A percentile compares a stretch with the other conserved stretches of the same genome.
phyloP scores from a whole-genome alignment of 345 rosid species.

The Viola odorata region DNA sequence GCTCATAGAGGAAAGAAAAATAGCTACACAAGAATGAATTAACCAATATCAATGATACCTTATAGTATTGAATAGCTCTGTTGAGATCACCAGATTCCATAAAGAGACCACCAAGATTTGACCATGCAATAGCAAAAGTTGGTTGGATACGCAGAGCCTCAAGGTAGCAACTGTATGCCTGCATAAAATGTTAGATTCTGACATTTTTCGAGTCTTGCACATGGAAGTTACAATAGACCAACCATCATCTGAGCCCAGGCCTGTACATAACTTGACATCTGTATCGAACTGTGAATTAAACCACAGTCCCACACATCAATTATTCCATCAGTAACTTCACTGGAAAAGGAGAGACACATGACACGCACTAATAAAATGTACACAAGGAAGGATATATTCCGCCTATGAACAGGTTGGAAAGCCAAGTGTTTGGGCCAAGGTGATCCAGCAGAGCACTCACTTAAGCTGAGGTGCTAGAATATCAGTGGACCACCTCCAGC shows the following conservation, averaged over 20 bases:
- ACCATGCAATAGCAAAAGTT: constrained; percentile 98
- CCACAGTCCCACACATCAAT: constrained; percentile 66
- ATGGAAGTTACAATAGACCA: constrained; percentile 72
- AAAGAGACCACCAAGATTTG: constrained; percentile 96
- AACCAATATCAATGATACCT: constrained; percentile 41
- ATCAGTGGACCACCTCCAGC: not conserved
- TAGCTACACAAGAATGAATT: too few relatives aligned
- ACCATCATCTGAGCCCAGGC: constrained; percentile 74
- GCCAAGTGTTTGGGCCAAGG: constrained; percentile 20
- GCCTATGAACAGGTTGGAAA: constrained; percentile 9
- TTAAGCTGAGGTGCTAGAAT: constrained; percentile 10
- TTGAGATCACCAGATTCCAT: constrained; percentile 96
- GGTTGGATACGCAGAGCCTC: constrained; percentile 98
- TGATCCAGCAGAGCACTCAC: constrained; percentile 13
- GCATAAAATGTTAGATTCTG: constrained; percentile 76
- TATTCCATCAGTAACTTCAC: constrained; percentile 56
- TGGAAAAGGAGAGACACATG: constrained; percentile 30
- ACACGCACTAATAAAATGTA: constrained; percentile 6
- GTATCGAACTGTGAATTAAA: constrained; percentile 57
- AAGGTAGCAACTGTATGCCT: constrained; percentile 96
- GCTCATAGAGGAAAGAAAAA: too few relatives aligned
- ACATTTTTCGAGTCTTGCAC: constrained; percentile 56
- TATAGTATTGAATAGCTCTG: constrained; percentile 90
- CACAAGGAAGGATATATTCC: constrained; percentile 19
- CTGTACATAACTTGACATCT: constrained; percentile 62